A percentile compares a stretch with the other conserved stretches of the same genome.
These are phyloP conservation scores for Pilobolus umbonatus DNA, from an alignment of 192 early-diverging fungal species.

Conservation along the genomic window DNA sequence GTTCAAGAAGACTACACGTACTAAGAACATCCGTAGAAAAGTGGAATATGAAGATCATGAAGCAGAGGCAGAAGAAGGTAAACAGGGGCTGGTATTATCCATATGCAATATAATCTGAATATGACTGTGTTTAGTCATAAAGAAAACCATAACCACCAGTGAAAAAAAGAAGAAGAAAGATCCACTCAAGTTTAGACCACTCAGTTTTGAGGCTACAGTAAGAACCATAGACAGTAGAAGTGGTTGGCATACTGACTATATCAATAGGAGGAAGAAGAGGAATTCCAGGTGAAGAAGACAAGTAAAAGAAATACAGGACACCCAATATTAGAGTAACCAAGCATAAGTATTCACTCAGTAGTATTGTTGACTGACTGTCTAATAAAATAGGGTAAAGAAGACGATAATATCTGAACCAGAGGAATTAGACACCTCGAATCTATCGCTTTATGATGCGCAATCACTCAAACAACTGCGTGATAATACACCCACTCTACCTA, in stretches of 20 bases:
- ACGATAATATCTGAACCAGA: no score
- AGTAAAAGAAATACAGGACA: no score
- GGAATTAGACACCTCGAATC: no score
- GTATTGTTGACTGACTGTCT: no score
- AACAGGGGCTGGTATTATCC: neutral
- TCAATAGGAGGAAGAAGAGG: constrained; percentile 30
- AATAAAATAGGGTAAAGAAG: constrained; percentile 14
- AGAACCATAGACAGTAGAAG: neutral
- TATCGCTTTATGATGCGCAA: constrained; percentile 24
- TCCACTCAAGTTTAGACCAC: constrained; percentile 3
- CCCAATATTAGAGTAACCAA: no score
- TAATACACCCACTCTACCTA: constrained; percentile 19
- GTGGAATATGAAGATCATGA: constrained; percentile 24
- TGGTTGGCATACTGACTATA: neutral
- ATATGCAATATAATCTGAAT: neutral
- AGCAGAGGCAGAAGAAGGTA: constrained; percentile 7
- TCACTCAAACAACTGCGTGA: constrained; percentile 10
- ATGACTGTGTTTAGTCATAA: constrained; percentile 8
- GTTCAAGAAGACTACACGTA: constrained; percentile 30
- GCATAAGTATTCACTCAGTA: no score
- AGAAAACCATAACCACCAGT: constrained; percentile 9
- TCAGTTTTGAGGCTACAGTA: constrained; percentile 25
- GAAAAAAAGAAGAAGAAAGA: constrained; percentile 25
- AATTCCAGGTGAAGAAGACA: constrained; percentile 44
- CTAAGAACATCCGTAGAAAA: constrained; percentile 33